Conservation (phyloP, 371 early-diverging fungal species). For the Mortierella sp. region DNA sequence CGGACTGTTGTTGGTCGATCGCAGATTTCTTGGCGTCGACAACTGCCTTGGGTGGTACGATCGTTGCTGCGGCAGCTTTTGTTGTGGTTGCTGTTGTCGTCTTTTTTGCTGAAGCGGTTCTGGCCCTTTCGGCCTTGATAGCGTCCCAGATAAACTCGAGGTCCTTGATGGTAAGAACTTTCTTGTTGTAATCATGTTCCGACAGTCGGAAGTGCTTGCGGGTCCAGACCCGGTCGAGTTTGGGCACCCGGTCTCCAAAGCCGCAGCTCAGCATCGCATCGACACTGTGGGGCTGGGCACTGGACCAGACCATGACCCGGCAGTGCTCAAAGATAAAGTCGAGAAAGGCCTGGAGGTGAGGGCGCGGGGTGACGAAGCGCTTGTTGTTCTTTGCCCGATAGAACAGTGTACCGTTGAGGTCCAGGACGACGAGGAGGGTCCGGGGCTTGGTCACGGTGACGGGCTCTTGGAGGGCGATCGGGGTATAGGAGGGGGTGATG, state of each 20-base stretch:
- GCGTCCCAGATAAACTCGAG: constrained; percentile 67
- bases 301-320: constrained; percentile 85
- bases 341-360: constrained; percentile 69
- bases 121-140: constrained; percentile 53
- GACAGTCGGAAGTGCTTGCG: constrained; percentile 70
- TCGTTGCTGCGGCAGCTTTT: constrained; percentile 10
- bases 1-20: constrained; percentile 27
- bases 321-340: constrained; percentile 73
- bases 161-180: constrained; percentile 74
- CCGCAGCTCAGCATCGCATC: constrained; percentile 42
- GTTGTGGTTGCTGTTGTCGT: too few species aligned
- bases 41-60: constrained; percentile 21
- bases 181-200: constrained; percentile 60
- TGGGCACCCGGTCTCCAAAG: constrained; percentile 60
- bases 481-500: constrained; percentile 33
- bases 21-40: constrained; percentile 20
- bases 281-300: constrained; percentile 75
- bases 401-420: constrained; percentile 83
- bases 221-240: constrained; percentile 71
- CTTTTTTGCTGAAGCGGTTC: too few species aligned
- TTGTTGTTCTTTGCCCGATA: constrained; percentile 55
- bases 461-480: constrained; percentile 27
- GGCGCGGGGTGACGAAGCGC: constrained; percentile 65
- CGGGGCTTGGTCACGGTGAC: constrained; percentile 21
- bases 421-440: constrained; percentile 69